Percentiles rank a stretch among this genome's conserved stretches.
Evolutionary conservation across 2,329 filamentous ascomycete genomes (phyloP).

Genomic region (Aspergillus texensis): DNA sequence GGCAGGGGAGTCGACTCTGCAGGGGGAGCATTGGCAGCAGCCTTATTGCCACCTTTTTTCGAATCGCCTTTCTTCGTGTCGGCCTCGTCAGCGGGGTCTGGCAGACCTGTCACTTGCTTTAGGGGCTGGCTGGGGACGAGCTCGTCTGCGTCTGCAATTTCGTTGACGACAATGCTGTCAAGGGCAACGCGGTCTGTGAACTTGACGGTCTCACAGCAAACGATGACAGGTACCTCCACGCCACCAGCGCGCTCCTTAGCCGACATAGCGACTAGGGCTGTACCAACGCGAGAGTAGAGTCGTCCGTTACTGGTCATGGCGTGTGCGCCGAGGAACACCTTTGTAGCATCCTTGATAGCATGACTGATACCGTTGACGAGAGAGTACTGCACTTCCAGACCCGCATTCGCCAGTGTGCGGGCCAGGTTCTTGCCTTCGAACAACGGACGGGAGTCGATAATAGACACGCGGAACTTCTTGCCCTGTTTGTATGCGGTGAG

Average conservation of each 20-base stretch:
- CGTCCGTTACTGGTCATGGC: slow-evolving; percentile 95
- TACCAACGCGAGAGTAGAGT: slow-evolving; percentile 85
- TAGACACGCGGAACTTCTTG: slow-evolving; percentile 77
- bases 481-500: slow-evolving; percentile 70
- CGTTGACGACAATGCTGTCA: slow-evolving; percentile 92
- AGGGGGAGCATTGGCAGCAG: slow-evolving; percentile 23
- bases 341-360: slow-evolving; percentile 70
- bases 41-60: slow-evolving; percentile 37
- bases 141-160: slow-evolving; percentile 78
- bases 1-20: slow-evolving; percentile 28
- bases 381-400: slow-evolving; percentile 78
- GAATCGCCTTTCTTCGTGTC: slow-evolving; percentile 23
- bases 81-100: slow-evolving; percentile 26
- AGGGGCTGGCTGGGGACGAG: slow-evolving; percentile 44
- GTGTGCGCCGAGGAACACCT: slow-evolving; percentile 83
- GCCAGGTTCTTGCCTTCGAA: slow-evolving; percentile 74
- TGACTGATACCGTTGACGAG: slow-evolving; percentile 77
- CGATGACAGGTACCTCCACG: slow-evolving; percentile 76
- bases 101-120: slow-evolving; percentile 37
- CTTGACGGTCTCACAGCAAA: slow-evolving; percentile 93
- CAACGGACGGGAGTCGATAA: slow-evolving; percentile 76
- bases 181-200: slow-evolving; percentile 88
- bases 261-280: slow-evolving; percentile 81
- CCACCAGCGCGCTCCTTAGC: slow-evolving; percentile 63
- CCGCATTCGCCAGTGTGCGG: slow-evolving; percentile 67